Evolutionary conservation across 208 protist species (phyloP).

Genomic region (Wallacemonas sp.): DNA sequence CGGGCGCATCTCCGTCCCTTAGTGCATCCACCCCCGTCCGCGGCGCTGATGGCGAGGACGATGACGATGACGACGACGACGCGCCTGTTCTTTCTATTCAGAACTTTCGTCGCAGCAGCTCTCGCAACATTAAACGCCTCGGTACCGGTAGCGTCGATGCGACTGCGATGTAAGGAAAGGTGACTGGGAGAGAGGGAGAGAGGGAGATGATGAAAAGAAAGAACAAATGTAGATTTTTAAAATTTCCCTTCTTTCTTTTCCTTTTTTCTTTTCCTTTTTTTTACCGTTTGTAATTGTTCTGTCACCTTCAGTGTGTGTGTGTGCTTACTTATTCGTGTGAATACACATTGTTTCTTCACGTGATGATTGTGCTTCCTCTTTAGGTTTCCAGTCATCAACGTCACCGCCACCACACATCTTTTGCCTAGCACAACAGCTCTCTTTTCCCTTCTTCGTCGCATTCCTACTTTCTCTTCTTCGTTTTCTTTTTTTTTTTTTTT

Average conservation of each 20-base stretch:
- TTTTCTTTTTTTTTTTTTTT: constrained; percentile 16
- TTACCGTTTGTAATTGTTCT: not conserved
- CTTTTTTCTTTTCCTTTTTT: constrained; percentile 22
- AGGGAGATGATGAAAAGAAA: not conserved
- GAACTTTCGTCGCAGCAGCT: constrained; percentile 30
- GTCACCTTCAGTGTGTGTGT: constrained; percentile 2
- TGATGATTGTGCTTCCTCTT: too few species aligned
- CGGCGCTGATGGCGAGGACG: constrained; percentile 18
- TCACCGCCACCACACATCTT: too few species aligned
- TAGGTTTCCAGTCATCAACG: too few species aligned
- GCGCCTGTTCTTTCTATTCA: constrained; percentile 50
- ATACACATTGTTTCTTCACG: not conserved
- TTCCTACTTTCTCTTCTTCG: constrained; percentile 14
- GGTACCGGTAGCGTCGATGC: constrained; percentile 9
- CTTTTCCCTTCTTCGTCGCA: too few species aligned
- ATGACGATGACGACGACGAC: constrained; percentile 32
- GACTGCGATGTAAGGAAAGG: not conserved
- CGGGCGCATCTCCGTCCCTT: too few species aligned
- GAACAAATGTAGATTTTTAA: not conserved
- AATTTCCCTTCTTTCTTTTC: constrained; percentile 8
- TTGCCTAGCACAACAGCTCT: too few species aligned
- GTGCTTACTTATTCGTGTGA: constrained; percentile 9
- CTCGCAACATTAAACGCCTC: constrained; percentile 12
- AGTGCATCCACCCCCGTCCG: too few species aligned
- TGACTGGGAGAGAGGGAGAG: not conserved